Conservation (phyloP, 768 basidiomycete species). For the Boletus subcaerulescens region DNA sequence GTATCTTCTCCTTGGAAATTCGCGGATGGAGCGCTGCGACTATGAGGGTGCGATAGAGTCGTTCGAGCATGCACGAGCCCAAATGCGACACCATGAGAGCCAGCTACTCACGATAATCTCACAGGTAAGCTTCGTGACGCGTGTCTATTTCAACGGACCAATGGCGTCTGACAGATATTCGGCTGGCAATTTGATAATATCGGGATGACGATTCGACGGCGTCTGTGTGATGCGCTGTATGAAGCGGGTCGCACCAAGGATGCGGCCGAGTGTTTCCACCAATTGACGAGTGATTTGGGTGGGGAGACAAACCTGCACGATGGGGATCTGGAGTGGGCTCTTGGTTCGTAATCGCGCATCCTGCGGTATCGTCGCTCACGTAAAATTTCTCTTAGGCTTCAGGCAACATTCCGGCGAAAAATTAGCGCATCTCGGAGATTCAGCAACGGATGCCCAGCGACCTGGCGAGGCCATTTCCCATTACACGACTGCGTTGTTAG, state of each 20-base stretch:
- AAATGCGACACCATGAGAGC: neutral
- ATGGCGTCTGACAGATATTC: neutral
- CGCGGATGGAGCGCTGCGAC: neutral
- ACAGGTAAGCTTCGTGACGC: neutral
- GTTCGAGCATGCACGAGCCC: neutral
- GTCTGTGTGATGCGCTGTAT: neutral
- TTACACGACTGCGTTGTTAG: too few relatives aligned
- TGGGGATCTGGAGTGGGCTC: too few relatives aligned
- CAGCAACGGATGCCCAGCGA: too few relatives aligned
- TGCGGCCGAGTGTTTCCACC: neutral
- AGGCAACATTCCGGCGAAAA: too few relatives aligned
- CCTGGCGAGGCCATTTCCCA: too few relatives aligned
- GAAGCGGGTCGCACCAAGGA: neutral
- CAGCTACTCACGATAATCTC: neutral
- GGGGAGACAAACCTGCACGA: too few relatives aligned
- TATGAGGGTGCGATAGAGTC: neutral
- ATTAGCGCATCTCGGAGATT: too few relatives aligned
- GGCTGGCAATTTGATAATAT: neutral
- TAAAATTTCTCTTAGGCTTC: too few relatives aligned
- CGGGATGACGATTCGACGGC: neutral
- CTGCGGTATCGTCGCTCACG: too few relatives aligned
- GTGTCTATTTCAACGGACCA: too few relatives aligned
- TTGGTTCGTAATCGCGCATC: too few relatives aligned
- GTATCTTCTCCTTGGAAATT: neutral
- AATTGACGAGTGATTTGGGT: too few relatives aligned